phyloP scores from a whole-genome alignment of 2,329 filamentous ascomycete species.

The Cladosporium sp. region DNA sequence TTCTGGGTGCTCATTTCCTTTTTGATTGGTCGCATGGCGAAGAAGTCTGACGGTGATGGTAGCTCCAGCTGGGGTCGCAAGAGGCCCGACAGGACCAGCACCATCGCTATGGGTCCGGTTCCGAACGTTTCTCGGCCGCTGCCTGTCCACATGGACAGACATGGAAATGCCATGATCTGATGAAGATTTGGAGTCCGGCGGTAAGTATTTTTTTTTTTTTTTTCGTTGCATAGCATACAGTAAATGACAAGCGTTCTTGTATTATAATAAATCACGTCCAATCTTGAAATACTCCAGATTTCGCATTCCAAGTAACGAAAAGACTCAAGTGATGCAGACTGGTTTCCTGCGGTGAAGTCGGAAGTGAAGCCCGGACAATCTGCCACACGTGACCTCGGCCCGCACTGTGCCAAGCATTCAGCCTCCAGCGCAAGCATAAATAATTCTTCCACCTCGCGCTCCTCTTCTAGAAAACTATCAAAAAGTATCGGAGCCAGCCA shows the following conservation, averaged over 20 bases:
- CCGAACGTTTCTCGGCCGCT: slow-evolving; percentile 1
- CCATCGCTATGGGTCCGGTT: slow-evolving; percentile 8
- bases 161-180: slow-evolving; percentile 8
- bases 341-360: background rate
- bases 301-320: too few species aligned
- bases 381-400: slow-evolving; percentile 3
- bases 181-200: background rate
- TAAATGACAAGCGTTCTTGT: background rate
- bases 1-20: slow-evolving; percentile 16
- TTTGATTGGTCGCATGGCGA: slow-evolving; percentile 2
- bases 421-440: background rate
- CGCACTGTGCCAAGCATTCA: slow-evolving; percentile 3
- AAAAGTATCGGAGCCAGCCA: slow-evolving; percentile 66
- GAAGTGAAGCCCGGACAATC: background rate
- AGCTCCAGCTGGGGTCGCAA: slow-evolving; percentile 9
- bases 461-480: slow-evolving; percentile 46
- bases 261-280: too few species aligned
- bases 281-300: too few species aligned
- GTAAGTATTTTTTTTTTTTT: too few species aligned
- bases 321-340: too few species aligned
- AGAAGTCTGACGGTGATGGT: background rate
- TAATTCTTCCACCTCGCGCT: slow-evolving; percentile 15
- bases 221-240: background rate
- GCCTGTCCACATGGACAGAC: slow-evolving; percentile 6
- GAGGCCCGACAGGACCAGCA: slow-evolving; percentile 15